Conservation (phyloP, 306 rosid genomes). For the Prunus mongolica region DNA sequence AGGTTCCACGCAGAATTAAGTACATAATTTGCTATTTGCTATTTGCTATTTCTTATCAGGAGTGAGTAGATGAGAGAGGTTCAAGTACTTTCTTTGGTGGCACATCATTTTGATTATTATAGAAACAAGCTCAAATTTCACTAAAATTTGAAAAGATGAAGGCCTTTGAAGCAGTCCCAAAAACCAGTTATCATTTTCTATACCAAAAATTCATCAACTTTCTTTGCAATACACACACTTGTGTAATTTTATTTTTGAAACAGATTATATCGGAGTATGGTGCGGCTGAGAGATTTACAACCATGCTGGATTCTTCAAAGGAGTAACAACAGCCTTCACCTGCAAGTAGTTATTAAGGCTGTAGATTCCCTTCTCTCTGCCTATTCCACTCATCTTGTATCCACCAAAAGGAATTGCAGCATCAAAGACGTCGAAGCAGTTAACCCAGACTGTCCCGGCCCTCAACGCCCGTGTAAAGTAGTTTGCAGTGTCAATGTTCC, state of each 20-base stretch:
- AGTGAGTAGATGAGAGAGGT: background rate
- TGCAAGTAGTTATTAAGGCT: constrained; percentile 80
- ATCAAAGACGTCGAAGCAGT: constrained; percentile 89
- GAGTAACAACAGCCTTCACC: constrained; percentile 82
- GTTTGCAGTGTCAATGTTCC: constrained; percentile 56
- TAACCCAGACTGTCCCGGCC: constrained; percentile 83
- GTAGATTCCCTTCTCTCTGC: constrained; percentile 86
- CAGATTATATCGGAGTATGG: background rate
- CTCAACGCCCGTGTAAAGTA: constrained; percentile 66
- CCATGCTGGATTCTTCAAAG: constrained; percentile 79
- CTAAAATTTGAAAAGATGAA: background rate
- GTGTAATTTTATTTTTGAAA: background rate
- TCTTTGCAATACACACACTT: background rate
- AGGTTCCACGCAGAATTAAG: too few species aligned
- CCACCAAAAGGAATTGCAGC: constrained; percentile 97
- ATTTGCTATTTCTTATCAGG: too few species aligned
- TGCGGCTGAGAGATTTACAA: constrained; percentile 27
- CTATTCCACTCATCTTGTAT: constrained; percentile 89
- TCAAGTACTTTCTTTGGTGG: background rate
- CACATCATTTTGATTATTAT: background rate
- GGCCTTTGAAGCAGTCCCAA: background rate
- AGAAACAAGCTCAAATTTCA: background rate
- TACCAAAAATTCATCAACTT: background rate
- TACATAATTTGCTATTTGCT: too few species aligned
- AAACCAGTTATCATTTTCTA: background rate